phyloP scores from a whole-genome alignment of 768 basidiomycete species.

The Megacollybia marginata region DNA sequence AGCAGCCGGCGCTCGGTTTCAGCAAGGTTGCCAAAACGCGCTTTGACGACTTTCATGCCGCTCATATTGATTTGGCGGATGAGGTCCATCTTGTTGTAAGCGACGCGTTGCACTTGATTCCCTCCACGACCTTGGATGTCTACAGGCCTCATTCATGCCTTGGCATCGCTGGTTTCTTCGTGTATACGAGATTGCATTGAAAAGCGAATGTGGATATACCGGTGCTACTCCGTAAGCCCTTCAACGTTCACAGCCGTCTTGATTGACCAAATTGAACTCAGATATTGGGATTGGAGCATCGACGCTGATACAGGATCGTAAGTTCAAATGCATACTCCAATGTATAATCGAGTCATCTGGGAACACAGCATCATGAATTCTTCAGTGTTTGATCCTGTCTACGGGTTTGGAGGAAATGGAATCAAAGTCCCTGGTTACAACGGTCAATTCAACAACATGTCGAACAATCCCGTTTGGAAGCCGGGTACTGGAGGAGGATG shows the following conservation, averaged over 20 bases:
- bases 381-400: conserved; percentile 26
- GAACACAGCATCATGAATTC: conserved; percentile 22
- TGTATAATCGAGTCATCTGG: not conserved
- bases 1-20: not conserved
- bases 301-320: conserved; percentile 22
- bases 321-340: conserved; percentile 1
- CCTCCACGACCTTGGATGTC: not conserved
- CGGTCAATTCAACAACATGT: conserved; percentile 7
- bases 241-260: not conserved
- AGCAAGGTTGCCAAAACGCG: conserved; percentile 14
- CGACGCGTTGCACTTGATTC: not conserved
- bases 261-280: conserved; percentile 3
- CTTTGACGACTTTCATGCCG: conserved; percentile 32
- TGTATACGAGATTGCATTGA: conserved; percentile 24
- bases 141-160: conserved; percentile 27
- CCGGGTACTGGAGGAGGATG: conserved; percentile 15
- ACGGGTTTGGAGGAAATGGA: conserved; percentile 32
- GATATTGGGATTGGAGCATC: conserved; percentile 35
- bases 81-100: conserved; percentile 27
- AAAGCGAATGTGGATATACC: conserved; percentile 27
- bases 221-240: conserved; percentile 26
- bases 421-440: conserved; percentile 17
- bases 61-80: conserved; percentile 23
- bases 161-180: conserved; percentile 28
- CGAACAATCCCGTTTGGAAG: conserved; percentile 5